Conservation (phyloP, 306 rosid genomes). For the Purshia tridentata region DNA sequence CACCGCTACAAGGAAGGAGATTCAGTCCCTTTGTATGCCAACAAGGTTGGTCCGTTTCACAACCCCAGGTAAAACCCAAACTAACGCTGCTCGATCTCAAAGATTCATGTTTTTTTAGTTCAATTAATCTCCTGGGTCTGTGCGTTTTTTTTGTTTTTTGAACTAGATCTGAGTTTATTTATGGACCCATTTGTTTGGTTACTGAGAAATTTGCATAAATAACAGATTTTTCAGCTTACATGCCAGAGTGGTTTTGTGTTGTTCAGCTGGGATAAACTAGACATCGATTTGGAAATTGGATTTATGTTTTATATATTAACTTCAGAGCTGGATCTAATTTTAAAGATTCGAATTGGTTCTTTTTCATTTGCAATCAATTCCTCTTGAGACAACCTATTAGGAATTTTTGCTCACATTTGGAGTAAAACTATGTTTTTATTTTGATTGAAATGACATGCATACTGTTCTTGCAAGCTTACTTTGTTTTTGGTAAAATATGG, state of each 20-base stretch:
- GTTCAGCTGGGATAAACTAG: constrained; percentile 3
- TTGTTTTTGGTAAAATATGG: background rate
- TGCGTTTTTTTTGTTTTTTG: background rate
- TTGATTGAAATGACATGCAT: background rate
- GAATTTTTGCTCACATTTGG: background rate
- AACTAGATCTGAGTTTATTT: constrained; percentile 29
- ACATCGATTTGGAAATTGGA: background rate
- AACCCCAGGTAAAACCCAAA: constrained; percentile 43
- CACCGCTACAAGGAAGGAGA: constrained; percentile 52
- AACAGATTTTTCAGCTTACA: background rate
- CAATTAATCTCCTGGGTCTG: background rate
- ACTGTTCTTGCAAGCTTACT: background rate
- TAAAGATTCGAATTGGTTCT: background rate
- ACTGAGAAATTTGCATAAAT: background rate
- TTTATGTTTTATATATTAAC: background rate
- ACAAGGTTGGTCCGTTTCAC: constrained; percentile 59
- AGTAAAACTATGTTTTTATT: background rate
- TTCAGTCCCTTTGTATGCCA: constrained; percentile 46
- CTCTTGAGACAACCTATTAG: background rate
- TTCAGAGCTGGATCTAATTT: constrained; percentile 22
- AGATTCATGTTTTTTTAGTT: background rate
- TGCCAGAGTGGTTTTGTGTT: background rate
- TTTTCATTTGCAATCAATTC: background rate
- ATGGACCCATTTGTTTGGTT: constrained; percentile 2
- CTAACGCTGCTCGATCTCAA: background rate